These are phyloP conservation scores for Vaccinium corymbosum DNA, from an alignment of 148 eudicot genomes.

Conservation along the genomic window DNA sequence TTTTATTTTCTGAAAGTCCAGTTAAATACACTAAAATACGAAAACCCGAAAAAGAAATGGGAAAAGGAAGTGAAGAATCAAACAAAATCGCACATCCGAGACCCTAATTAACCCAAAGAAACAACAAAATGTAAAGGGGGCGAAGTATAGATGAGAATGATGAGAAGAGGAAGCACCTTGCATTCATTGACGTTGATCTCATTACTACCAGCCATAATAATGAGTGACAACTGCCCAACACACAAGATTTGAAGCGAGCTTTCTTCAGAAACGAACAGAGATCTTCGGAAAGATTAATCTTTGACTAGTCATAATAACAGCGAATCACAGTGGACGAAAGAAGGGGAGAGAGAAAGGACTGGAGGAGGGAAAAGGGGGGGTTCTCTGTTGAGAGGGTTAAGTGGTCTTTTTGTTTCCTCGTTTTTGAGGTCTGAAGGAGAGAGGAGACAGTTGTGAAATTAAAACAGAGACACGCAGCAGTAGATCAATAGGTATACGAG, in stretches of 20 bases:
- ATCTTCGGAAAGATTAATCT: slow-evolving; percentile 8
- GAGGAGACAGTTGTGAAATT: slow-evolving; percentile 23
- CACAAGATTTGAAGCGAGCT: background rate
- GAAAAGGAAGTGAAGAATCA: background rate
- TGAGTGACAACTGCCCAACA: background rate
- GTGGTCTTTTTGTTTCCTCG: slow-evolving; percentile 13
- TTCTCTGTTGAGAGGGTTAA: background rate
- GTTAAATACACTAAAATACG: slow-evolving; percentile 20
- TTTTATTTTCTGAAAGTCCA: slow-evolving; percentile 15
- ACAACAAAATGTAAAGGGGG: background rate
- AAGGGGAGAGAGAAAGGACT: background rate
- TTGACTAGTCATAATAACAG: slow-evolving; percentile 11
- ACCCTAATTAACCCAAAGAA: background rate
- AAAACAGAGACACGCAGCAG: slow-evolving; percentile 19
- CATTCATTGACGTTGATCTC: slow-evolving; percentile 45
- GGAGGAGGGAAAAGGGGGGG: background rate
- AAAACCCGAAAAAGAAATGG: slow-evolving; percentile 19
- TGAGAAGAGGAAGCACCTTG: slow-evolving; percentile 30
- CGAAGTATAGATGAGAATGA: background rate
- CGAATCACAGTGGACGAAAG: slow-evolving; percentile 6
- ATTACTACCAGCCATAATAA: slow-evolving; percentile 49
- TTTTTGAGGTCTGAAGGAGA: slow-evolving; percentile 25
- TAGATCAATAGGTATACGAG: slow-evolving; percentile 17
- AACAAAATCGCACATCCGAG: background rate
- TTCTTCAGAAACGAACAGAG: slow-evolving; percentile 1